Base-by-base conservation (phyloP, 495 filamentous ascomycete species). In the Tuber microsphaerosporum region DNA sequence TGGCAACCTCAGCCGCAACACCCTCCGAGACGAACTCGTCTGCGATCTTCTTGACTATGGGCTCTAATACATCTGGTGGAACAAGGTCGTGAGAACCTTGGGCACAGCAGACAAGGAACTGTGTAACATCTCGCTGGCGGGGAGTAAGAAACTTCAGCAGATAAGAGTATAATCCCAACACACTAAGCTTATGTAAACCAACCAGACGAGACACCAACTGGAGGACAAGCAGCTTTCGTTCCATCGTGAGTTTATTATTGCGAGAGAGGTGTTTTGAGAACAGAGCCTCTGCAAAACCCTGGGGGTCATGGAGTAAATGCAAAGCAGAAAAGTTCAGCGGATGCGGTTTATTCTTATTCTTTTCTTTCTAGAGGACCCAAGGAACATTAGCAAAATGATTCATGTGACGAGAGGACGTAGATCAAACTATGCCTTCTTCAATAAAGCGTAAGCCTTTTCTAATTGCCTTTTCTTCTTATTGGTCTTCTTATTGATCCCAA, bases 11-110 rank as follows among this genome's bases (percentile, higher is more conserved):
- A 22, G 92, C 87, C 9, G 94, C 94, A 0, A 93, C 92, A 20
- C 93, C 95, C 83, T 99, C 95, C 0, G 93, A 97, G 12, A 99
- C 94, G 82, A 99, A 99, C 84, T 97, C 94, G 74, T 97, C 97
- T 51, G 95, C 94, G 76, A 99, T 97, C 86, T 97, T 98, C 83
- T 92, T 90, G 22, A 99, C 84, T 37, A 99, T 85, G 1, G 95
- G 94, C 84, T 97, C 94, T 31, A 99, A 88, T 8, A 90, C 91
- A 85, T 99, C 95, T 1, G 96, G 96, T 2, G 95, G 95, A 19
- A 98, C 94, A 45, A 97, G 86, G 77, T 90, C 91, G 83, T 99
- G 95, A 17, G 93, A 92, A 19, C 92, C 91, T 85, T 98, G 96
- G 20, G 95, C 95, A 71, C 97, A 88, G 4, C 91, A 95, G 31